Evolutionary conservation across 331 rosid species (phyloP).

Genomic region (Telfairia occidentalis): DNA sequence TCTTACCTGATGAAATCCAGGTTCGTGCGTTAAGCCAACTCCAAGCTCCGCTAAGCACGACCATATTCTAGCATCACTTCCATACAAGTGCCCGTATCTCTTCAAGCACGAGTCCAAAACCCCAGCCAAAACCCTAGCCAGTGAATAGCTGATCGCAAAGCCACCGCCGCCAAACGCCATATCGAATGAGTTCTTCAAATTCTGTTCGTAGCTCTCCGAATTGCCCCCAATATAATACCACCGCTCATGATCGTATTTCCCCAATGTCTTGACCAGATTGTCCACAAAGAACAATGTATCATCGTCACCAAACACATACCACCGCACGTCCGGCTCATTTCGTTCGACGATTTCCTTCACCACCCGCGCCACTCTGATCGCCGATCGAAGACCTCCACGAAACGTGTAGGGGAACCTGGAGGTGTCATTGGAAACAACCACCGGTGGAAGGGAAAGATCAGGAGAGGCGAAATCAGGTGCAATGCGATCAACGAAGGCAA

Average conservation of each 20-base stretch:
- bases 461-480: neutral
- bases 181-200: slow-evolving; percentile 46
- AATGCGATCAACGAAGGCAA: slow-evolving; percentile 50
- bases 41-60: slow-evolving; percentile 91
- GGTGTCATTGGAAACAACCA: slow-evolving; percentile 46
- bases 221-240: slow-evolving; percentile 69
- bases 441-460: slow-evolving; percentile 21
- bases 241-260: slow-evolving; percentile 58
- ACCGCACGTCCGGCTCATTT: slow-evolving; percentile 53
- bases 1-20: slow-evolving; percentile 94
- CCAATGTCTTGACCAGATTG: slow-evolving; percentile 47
- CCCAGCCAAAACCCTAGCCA: slow-evolving; percentile 56
- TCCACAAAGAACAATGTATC: slow-evolving; percentile 84
- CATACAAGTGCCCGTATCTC: slow-evolving; percentile 73
- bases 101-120: slow-evolving; percentile 79
- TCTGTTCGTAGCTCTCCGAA: slow-evolving; percentile 83
- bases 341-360: slow-evolving; percentile 77
- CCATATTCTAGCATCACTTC: slow-evolving; percentile 79
- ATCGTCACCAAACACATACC: slow-evolving; percentile 93
- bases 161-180: slow-evolving; percentile 99
- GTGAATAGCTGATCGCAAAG: slow-evolving; percentile 67
- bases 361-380: slow-evolving; percentile 74
- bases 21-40: slow-evolving; percentile 64
- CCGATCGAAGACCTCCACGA: slow-evolving; percentile 69
- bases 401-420: slow-evolving; percentile 52